phyloP scores from a whole-genome alignment of 192 early-diverging fungal species.

The Dissophora ornata region DNA sequence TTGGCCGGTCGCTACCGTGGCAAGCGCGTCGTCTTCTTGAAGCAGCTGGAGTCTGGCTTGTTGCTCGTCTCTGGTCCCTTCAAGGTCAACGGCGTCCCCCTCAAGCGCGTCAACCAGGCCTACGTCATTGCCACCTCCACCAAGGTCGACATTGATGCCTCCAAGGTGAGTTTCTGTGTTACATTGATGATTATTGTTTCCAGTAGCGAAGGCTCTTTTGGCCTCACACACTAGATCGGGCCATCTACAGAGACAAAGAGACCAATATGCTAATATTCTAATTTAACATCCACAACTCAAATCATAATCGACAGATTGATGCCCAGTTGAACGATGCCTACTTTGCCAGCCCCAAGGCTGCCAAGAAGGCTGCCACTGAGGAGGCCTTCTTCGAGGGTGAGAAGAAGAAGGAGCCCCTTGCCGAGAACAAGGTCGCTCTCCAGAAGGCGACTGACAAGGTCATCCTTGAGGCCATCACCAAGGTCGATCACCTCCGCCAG shows the following conservation, averaged over 20 bases:
- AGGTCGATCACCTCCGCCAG: conserved; percentile 86
- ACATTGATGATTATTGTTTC: conserved; percentile 1
- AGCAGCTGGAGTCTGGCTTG: conserved; percentile 94
- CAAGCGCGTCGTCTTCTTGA: conserved; percentile 99
- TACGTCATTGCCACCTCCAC: conserved; percentile 99
- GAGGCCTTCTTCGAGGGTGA: conserved; percentile 89
- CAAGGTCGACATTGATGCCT: conserved; percentile 90
- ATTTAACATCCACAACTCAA: too few relatives aligned
- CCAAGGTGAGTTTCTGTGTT: conserved; percentile 58
- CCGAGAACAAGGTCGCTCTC: conserved; percentile 82
- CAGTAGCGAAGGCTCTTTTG: conserved; percentile 7
- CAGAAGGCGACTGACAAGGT: conserved; percentile 93
- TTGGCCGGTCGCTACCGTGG: conserved; percentile 94
- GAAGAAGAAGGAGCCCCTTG: conserved; percentile 81
- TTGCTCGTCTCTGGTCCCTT: conserved; percentile 97
- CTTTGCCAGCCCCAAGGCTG: conserved; percentile 86
- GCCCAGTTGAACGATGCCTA: conserved; percentile 93
- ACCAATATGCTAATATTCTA: too few relatives aligned
- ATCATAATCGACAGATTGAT: conserved; percentile 60
- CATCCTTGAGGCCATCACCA: conserved; percentile 81
- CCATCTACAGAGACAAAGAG: too few relatives aligned
- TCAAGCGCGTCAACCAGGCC: conserved; percentile 98
- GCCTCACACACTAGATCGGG: too few relatives aligned
- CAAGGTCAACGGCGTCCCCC: conserved; percentile 98
- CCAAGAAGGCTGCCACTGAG: conserved; percentile 83